These are phyloP conservation scores for Protomyces gravidus DNA, from an alignment of 1,139 yeast genomes.

Conservation along the genomic window DNA sequence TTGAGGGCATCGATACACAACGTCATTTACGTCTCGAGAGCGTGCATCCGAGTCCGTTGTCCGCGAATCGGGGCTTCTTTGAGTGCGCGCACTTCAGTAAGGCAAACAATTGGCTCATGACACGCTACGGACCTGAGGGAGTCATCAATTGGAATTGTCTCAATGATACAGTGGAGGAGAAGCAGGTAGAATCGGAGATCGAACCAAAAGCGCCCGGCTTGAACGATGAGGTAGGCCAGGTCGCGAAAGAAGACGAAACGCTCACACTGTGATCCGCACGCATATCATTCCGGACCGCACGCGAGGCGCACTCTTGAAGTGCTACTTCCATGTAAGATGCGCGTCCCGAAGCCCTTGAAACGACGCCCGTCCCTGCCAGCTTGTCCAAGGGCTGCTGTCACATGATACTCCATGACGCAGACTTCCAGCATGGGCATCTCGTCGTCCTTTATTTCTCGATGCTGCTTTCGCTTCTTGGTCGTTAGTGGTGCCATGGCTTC, in stretches of 20 bases:
- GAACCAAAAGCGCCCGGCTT: background rate
- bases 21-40: conserved; percentile 53
- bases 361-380: conserved; percentile 21
- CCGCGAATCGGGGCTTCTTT: conserved; percentile 82
- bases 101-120: conserved; percentile 70
- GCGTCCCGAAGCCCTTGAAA: conserved; percentile 21
- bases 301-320: background rate
- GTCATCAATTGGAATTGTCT: conserved; percentile 61
- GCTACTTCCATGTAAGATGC: background rate
- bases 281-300: background rate
- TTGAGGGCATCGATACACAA: conserved; percentile 45
- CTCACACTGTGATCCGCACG: too few species aligned
- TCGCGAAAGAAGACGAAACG: background rate
- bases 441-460: background rate
- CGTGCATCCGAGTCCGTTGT: conserved; percentile 93
- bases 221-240: background rate
- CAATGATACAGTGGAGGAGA: background rate
- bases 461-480: conserved; percentile 2
- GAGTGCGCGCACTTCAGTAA: conserved; percentile 63
- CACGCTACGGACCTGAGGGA: conserved; percentile 46
- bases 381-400: conserved; percentile 6
- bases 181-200: background rate
- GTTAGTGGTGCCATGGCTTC: conserved; percentile 20
- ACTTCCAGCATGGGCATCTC: conserved; percentile 5
- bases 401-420: conserved; percentile 21